Evolutionary conservation across 192 early-diverging fungal genomes (phyloP).

Genomic region (Martensiomyces pterosporus): DNA sequence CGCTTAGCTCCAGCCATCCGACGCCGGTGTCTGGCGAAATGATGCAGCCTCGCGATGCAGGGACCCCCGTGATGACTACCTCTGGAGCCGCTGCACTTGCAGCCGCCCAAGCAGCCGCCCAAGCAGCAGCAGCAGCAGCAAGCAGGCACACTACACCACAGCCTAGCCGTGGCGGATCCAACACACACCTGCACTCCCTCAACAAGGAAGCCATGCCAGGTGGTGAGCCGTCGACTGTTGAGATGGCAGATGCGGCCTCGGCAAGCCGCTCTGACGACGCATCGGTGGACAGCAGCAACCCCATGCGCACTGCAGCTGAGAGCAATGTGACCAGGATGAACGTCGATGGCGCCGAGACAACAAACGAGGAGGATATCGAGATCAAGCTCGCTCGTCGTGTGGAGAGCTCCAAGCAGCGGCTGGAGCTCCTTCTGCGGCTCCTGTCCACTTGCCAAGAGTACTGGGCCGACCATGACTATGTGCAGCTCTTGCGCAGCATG

Average conservation of each 20-base stretch:
- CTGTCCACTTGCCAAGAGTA: constrained; percentile 45
- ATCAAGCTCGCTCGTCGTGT: constrained; percentile 32
- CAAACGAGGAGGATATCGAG: constrained; percentile 23
- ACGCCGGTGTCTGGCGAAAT: neutral
- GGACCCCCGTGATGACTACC: constrained; percentile 46
- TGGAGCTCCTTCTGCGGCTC: constrained; percentile 28
- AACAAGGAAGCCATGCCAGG: neutral
- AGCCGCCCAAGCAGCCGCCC: constrained; percentile 38
- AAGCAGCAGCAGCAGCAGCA: constrained; percentile 12
- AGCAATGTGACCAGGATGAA: constrained; percentile 19
- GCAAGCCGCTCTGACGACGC: constrained; percentile 3
- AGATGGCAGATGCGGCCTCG: neutral
- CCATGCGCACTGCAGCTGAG: neutral
- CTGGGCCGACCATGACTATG: constrained; percentile 51
- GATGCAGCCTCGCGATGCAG: constrained; percentile 6
- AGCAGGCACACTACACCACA: constrained; percentile 42
- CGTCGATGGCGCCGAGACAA: constrained; percentile 25
- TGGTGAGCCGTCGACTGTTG: neutral
- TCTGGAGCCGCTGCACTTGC: constrained; percentile 45
- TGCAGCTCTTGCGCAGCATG: constrained; percentile 34
- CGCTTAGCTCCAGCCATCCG: no score
- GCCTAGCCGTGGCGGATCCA: constrained; percentile 40
- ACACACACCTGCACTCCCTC: constrained; percentile 15
- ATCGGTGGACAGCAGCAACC: no score
- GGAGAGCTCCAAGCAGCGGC: constrained; percentile 30